Conservation (phyloP, 148 eudicot genomes). For the Amaranthus hypochondriacus region DNA sequence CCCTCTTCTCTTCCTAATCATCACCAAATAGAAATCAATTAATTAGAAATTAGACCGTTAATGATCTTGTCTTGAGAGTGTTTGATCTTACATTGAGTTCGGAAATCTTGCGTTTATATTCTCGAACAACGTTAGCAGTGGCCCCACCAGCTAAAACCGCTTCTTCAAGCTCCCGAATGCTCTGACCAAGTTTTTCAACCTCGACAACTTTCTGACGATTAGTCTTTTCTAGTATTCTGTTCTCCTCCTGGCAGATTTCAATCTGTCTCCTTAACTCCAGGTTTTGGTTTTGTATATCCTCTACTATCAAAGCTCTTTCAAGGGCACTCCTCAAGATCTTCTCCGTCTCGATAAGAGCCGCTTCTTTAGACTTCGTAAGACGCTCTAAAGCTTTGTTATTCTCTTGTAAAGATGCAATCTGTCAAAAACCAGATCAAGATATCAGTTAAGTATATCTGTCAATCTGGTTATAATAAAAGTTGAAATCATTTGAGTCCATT, state of each 20-base stretch:
- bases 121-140: constrained; percentile 77
- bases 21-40: constrained; percentile 2
- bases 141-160: constrained; percentile 78
- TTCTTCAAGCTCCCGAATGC: constrained; percentile 82
- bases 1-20: constrained; percentile 78
- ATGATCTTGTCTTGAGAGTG: neutral
- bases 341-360: constrained; percentile 87
- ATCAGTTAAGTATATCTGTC: neutral
- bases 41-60: constrained; percentile 1
- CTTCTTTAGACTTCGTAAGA: constrained; percentile 78
- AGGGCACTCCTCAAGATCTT: constrained; percentile 82
- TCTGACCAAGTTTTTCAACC: constrained; percentile 78
- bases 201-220: constrained; percentile 82
- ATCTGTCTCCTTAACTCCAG: constrained; percentile 73
- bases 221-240: constrained; percentile 70
- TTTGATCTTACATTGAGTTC: constrained; percentile 50
- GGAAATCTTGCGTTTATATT: constrained; percentile 61
- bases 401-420: constrained; percentile 67
- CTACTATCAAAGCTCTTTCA: constrained; percentile 80
- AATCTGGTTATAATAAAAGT: neutral
- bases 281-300: constrained; percentile 90
- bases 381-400: constrained; percentile 78
- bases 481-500: neutral
- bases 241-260: constrained; percentile 89
- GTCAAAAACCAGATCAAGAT: constrained; percentile 1